Evolutionary conservation across 371 early-diverging fungal genomes (phyloP), one percentile per base, ranked within the genome.

Genomic region (Mucor saturninus): DNA sequence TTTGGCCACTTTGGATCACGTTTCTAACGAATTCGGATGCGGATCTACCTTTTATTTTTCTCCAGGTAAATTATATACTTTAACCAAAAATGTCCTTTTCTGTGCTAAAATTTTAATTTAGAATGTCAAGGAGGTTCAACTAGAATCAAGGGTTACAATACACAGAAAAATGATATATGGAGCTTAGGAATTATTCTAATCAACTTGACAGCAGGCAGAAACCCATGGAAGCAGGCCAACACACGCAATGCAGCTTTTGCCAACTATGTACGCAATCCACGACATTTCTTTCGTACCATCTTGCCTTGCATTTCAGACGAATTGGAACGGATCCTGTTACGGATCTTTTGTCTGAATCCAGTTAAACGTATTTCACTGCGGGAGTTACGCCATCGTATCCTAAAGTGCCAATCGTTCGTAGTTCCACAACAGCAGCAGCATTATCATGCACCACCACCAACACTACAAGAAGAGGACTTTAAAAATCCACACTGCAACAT

Each of bases 1-100:
- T 3, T 71, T 91, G 37, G 90, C 92, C 11, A 91, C 92, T 9
- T 79, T 78, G 35, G 85, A 88, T 59, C 60, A 75, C 10, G 83
- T 85, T 38, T 89, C 92, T 4, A 79, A 76, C 26, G 91, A 91
- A 60, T 91, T 90, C 82, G 91, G 89, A 51, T 91, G 91, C 61
- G 92, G 92, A 15, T 90, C 91, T n/a, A 89, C 90, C 2, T 91
- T 91, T 69, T 97, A 97, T 75, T 91, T 96, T 85, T 93, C 94
- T 11, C 98, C 97, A 65, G 87, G 86, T 86, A 81, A 55, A 40
- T 48, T 9, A 15, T 48, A 35, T 14, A 56, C 50, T 46, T 35
- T 35, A 35, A 35, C 35, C 35, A 35, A 46, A 46, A 26, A 46
- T 21, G 21, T 46, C 3, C 21, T 8, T 15, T 2, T 43, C 43